These are phyloP conservation scores for Rhodosporidiobolus odoratus DNA, from an alignment of 768 basidiomycete genomes.

Conservation along the genomic window DNA sequence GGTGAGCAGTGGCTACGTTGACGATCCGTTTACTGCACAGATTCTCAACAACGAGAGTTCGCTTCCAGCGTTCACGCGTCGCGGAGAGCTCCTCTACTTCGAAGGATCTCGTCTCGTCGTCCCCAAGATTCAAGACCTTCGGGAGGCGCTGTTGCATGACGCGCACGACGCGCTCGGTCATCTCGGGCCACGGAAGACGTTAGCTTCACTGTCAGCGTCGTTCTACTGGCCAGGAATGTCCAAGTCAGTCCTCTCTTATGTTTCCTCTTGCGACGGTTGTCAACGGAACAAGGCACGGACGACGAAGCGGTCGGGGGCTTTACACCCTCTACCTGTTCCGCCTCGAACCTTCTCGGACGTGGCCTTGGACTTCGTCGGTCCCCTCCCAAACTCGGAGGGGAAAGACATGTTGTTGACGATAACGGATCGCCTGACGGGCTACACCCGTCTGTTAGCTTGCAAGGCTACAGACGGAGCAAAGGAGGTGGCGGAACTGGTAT, in stretches of 20 bases:
- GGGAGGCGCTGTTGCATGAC: conserved; percentile 19
- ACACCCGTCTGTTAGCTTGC: conserved; percentile 40
- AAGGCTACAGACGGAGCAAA: conserved; percentile 11
- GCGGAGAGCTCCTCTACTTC: conserved; percentile 24
- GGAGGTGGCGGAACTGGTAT: conserved; percentile 23
- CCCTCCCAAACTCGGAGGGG: conserved; percentile 5
- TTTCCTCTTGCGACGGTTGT: conserved; percentile 46
- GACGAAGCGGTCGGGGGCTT: conserved; percentile 13
- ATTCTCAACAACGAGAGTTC: not conserved
- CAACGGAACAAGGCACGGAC: conserved; percentile 46
- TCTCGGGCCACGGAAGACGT: conserved; percentile 40
- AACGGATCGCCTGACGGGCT: conserved; percentile 34
- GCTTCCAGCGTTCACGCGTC: not conserved
- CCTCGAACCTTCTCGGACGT: not conserved
- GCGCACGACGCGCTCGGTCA: conserved; percentile 38
- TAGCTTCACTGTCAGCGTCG: conserved; percentile 21
- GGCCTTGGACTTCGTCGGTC: conserved; percentile 18
- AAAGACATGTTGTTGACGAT: conserved; percentile 5
- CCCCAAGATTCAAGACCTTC: conserved; percentile 16
- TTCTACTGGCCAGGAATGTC: conserved; percentile 46
- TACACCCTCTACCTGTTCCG: conserved; percentile 40
- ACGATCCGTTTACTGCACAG: conserved; percentile 3
- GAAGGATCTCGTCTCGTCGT: conserved; percentile 40
- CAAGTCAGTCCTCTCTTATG: conserved; percentile 45
- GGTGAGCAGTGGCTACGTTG: not conserved